Conservation (phyloP, 116 monocot genomes). For the Iris pallida region DNA sequence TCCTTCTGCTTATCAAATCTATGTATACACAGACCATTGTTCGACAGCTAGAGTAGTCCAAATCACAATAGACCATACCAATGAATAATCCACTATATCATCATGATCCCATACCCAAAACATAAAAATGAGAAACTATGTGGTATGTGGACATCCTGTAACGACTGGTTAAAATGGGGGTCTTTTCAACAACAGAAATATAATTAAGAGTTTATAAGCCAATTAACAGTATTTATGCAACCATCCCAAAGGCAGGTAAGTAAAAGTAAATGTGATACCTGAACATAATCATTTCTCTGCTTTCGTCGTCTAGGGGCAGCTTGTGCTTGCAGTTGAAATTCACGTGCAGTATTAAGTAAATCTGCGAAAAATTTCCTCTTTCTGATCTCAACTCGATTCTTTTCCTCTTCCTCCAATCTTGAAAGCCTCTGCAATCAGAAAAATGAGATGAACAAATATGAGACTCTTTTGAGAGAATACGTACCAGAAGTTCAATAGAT, state of each 20-base stretch:
- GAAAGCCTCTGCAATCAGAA: slow-evolving; percentile 58
- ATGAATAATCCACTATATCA: too few relatives aligned
- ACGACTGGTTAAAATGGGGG: too few relatives aligned
- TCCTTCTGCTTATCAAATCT: too few relatives aligned
- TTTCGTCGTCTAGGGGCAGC: slow-evolving; percentile 71
- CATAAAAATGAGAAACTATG: too few relatives aligned
- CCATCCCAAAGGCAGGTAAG: neutral
- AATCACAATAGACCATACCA: too few relatives aligned
- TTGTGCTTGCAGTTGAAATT: slow-evolving; percentile 77
- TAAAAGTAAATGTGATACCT: slow-evolving; percentile 22
- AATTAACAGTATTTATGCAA: too few relatives aligned
- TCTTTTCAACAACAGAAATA: too few relatives aligned
- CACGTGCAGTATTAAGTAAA: slow-evolving; percentile 89
- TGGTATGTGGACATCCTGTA: too few relatives aligned
- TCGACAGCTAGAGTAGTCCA: too few relatives aligned
- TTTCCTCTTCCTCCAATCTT: slow-evolving; percentile 91
- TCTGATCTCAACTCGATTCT: slow-evolving; percentile 56
- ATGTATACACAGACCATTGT: too few relatives aligned
- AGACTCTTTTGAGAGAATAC: neutral
- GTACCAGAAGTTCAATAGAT: neutral
- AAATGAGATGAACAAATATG: slow-evolving; percentile 2
- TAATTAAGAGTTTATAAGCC: too few relatives aligned
- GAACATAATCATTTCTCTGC: slow-evolving; percentile 90
- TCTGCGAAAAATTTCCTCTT: slow-evolving; percentile 96
- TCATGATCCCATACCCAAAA: too few relatives aligned